These are phyloP conservation scores for Fusarium transvaalense DNA, from an alignment of 2,329 filamentous ascomycete genomes.

Conservation along the genomic window DNA sequence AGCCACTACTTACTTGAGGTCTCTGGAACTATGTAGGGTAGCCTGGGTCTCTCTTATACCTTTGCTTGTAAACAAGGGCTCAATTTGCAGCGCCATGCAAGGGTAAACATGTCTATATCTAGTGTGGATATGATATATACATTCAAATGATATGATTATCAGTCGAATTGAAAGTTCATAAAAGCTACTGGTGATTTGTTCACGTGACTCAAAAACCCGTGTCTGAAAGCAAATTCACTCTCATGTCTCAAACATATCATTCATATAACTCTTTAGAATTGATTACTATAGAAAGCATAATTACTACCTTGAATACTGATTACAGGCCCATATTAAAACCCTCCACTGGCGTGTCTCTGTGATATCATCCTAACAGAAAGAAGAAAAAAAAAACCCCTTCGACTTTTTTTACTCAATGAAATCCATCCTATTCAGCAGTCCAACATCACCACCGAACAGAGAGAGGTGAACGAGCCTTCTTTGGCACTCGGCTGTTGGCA, in stretches of 20 bases:
- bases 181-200: too few species aligned
- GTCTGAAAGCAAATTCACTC: neutral
- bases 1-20: too few species aligned
- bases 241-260: too few species aligned
- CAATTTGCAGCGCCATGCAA: too few species aligned
- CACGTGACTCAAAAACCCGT: too few species aligned
- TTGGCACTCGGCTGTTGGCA: constrained; percentile 9
- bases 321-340: constrained; percentile 21
- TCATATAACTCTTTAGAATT: neutral
- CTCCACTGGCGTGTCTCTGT: neutral
- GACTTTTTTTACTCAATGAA: constrained; percentile 19
- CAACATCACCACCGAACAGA: constrained; percentile 31
- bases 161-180: too few species aligned
- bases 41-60: too few species aligned
- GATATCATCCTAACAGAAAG: constrained; percentile 2
- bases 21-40: neutral
- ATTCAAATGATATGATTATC: too few species aligned
- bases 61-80: neutral
- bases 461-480: constrained; percentile 31
- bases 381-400: neutral
- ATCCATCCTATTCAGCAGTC: neutral
- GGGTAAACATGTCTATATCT: too few species aligned
- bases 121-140: too few species aligned
- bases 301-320: constrained; percentile 31
- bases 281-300: constrained; percentile 13